Percentiles rank a stretch among this genome's conserved stretches.
phyloP scores from a whole-genome alignment of 2,329 filamentous ascomycete genomes.

The Verticillium nonalfalfae region DNA sequence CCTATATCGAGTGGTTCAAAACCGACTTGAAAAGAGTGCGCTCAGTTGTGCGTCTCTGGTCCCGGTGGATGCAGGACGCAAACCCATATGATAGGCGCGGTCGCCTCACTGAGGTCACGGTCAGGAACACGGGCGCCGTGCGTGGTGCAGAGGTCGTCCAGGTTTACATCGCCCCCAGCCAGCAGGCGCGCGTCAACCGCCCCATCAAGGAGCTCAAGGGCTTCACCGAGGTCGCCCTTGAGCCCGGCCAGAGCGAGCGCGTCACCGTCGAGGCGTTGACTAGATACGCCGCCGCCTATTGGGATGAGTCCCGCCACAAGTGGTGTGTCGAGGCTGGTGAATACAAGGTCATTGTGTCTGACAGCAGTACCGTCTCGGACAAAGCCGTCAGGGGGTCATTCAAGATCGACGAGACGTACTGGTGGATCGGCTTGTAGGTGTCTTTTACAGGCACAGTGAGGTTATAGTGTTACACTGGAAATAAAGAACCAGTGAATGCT shows the following conservation, averaged over 20 bases:
- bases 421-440: constrained; percentile 57
- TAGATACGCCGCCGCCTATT: constrained; percentile 64
- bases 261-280: constrained; percentile 51
- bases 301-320: constrained; percentile 58
- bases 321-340: constrained; percentile 62
- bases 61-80: too few relatives aligned
- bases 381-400: constrained; percentile 46
- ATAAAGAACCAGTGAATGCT: too few relatives aligned
- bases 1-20: too few relatives aligned
- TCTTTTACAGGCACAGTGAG: too few relatives aligned
- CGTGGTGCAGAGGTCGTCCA: constrained; percentile 36
- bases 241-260: constrained; percentile 49
- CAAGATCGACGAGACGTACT: constrained; percentile 54
- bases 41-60: too few relatives aligned
- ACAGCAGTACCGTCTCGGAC: constrained; percentile 44
- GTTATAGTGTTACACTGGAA: too few relatives aligned
- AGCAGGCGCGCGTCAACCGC: constrained; percentile 33
- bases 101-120: constrained; percentile 1
- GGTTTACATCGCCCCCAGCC: constrained; percentile 44
- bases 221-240: constrained; percentile 57
- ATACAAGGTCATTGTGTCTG: constrained; percentile 56
- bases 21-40: too few relatives aligned
- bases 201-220: constrained; percentile 60
- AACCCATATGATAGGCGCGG: too few relatives aligned
- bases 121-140: constrained; percentile 6